Evolutionary conservation across 768 basidiomycete species (phyloP), one percentile per base, ranked within the genome.

Genomic region (Grammothele lineata): DNA sequence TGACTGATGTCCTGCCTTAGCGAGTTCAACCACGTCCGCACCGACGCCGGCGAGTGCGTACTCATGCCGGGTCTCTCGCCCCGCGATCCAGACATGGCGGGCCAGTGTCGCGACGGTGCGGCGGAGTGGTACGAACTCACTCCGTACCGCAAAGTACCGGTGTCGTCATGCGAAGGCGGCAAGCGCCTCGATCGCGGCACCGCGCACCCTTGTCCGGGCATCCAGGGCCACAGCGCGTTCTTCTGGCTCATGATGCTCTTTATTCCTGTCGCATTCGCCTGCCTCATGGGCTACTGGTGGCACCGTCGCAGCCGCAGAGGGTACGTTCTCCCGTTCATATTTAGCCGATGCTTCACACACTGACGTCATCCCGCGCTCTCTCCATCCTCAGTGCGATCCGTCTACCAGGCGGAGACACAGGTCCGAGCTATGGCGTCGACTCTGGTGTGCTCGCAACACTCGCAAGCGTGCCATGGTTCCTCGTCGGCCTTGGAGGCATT

Each of bases 61-160:
- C 77, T 92, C 12, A 80, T 84, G 2, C 68, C 78, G 7, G 91
- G 87, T 10, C 85, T 84, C 0, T 63, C 66, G 3, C 76, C 92
- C 0, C 73, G 87, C 10, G 63, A 76, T 0, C 54, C 71, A 22
- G 89, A 93, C 32, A 32, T 45, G 2, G 22, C 10, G n/a, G 75
- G 76, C 23, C 72, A 77, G 4, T 92, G 89, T 58, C 70, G 67
- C 18, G 65, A 66, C 43, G 77, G 72, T 17, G 82, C 82, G 37
- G 81, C 85, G 3, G 90, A 75, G 63, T 99, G 96, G 96, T 97
- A 93, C 62, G 92, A 92, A 43, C 83, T 92, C 22, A 98, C 95
- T 0, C 70, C 84, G 4, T 95, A 95, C 62, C 87, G 93, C 41
- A 85, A 90, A 66, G 89, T 97, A 39, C 87, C 87, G 1, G 87